Base-by-base conservation (phyloP, 2,329 filamentous ascomycete species). In the Neofusicoccum umdonicola region DNA sequence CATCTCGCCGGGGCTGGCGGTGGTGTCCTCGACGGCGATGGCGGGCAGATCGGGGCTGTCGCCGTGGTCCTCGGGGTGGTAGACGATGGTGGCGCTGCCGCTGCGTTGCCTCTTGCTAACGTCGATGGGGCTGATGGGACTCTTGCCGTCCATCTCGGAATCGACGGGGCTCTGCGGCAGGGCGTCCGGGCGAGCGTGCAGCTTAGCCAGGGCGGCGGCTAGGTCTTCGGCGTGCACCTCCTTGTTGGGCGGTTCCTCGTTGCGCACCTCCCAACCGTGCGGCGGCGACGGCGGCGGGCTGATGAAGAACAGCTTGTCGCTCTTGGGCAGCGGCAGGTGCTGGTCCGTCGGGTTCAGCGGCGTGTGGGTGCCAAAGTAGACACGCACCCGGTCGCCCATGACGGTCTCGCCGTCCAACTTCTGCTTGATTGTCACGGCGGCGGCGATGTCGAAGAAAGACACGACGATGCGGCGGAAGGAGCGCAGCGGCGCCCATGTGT, bases 401-500 rank as follows among this genome's bases (percentile, higher is more conserved):
- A 94, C 83, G 27, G 81, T 80, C 78, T 93, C 89, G 71, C 89
- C 88, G 72, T 95, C 90, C 78, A 92, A 90, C 63, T 89, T 82
- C 69, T 87, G 82, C 68, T 90, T 88, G 64, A 94, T 89, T 64
- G 83, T 81, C 70, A 91, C 87, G 64, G 91, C 90, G 62, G 89
- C 85, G 62, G 88, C 85, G 71, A 85, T 82, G 66, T 87, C 86
- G 77, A 85, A 88, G 82, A 95, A 94, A 69, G 90, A 92, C 67
- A 91, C 87, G 70, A 94, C 84, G 72, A 95, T 92, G 75, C 91
- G 89, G 68, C 89, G 87, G 83, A 95, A 92, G 6, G 90, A 93
- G 76, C 91, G 92, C 67, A 95, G 85, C 0, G 91, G 91, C 11
- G 90, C 87, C 84, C 91, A 95, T 66, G 89, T 87, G 79, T 92